These are phyloP conservation scores for Debaryomyces castellii DNA, from an alignment of 805 yeast genomes.

Conservation along the genomic window DNA sequence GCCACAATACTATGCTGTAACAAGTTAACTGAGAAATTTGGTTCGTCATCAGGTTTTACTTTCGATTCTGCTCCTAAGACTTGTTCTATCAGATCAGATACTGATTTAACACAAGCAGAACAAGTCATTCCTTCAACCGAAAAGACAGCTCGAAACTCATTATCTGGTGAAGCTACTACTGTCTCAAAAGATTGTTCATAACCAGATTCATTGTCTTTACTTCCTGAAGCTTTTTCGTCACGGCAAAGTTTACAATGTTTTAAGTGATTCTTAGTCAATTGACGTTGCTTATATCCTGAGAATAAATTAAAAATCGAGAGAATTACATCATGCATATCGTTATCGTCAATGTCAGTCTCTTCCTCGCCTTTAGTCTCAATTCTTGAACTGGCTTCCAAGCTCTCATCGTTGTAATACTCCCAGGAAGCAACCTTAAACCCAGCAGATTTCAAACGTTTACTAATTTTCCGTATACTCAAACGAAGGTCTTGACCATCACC, in stretches of 20 bases:
- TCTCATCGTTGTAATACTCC: constrained; percentile 26
- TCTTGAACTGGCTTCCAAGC: constrained; percentile 14
- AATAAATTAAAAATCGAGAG: constrained; percentile 13
- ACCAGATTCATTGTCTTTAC: constrained; percentile 5
- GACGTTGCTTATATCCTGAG: constrained; percentile 14
- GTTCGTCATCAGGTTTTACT: constrained; percentile 14
- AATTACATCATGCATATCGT: constrained; percentile 16
- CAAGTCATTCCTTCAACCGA: constrained; percentile 50
- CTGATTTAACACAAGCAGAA: constrained; percentile 34
- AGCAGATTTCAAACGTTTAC: constrained; percentile 22
- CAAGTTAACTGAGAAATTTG: constrained; percentile 49
- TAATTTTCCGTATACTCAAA: constrained; percentile 21
- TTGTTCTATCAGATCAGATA: constrained; percentile 27
- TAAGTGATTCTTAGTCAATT: constrained; percentile 31
- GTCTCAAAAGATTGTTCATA: constrained; percentile 24
- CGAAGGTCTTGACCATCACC: constrained; percentile 3
- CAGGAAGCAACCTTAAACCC: constrained; percentile 41
- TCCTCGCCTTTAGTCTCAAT: constrained; percentile 17
- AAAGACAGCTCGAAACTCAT: constrained; percentile 48
- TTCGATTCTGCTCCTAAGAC: constrained; percentile 9
- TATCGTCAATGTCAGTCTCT: constrained; percentile 7
- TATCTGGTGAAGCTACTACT: constrained; percentile 19
- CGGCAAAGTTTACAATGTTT: constrained; percentile 44
- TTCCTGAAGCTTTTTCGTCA: constrained; percentile 14
- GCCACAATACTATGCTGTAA: constrained; percentile 53